phyloP scores from a whole-genome alignment of 176 grass and related monocot genomes.

The Aegilops sharonensis region DNA sequence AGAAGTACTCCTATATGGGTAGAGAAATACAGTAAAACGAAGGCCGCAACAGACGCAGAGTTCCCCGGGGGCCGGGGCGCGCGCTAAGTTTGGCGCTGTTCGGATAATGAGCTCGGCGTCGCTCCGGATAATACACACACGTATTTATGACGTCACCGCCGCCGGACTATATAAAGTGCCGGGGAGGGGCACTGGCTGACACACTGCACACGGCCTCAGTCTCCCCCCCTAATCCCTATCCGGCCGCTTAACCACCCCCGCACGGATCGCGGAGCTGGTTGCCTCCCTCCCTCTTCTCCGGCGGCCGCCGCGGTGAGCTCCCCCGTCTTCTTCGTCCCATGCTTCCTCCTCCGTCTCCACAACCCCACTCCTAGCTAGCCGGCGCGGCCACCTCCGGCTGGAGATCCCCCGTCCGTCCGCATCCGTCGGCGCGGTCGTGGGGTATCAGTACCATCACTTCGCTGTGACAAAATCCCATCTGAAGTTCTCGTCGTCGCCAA shows the following conservation, averaged over 20 bases:
- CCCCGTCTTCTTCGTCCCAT: neutral
- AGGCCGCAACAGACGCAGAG: too few species aligned
- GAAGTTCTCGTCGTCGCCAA: neutral
- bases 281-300: neutral
- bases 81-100: too few species aligned
- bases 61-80: too few species aligned
- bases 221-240: neutral
- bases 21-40: too few species aligned
- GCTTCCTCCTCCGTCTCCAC: too few species aligned
- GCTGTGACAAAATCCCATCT: neutral
- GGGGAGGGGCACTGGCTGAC: neutral
- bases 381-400: neutral
- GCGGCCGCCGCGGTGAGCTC: slow-evolving; percentile 8
- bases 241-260: neutral
- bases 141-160: neutral
- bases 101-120: too few species aligned
- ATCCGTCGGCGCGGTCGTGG: neutral
- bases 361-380: neutral
- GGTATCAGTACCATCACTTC: neutral
- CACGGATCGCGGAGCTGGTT: neutral
- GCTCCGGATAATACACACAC: too few species aligned
- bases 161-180: neutral
- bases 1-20: too few species aligned
- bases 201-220: neutral
- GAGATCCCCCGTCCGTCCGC: neutral